These are phyloP conservation scores for Kluyveromyces siamensis DNA, from an alignment of 805 yeast genomes.

Conservation along the genomic window DNA sequence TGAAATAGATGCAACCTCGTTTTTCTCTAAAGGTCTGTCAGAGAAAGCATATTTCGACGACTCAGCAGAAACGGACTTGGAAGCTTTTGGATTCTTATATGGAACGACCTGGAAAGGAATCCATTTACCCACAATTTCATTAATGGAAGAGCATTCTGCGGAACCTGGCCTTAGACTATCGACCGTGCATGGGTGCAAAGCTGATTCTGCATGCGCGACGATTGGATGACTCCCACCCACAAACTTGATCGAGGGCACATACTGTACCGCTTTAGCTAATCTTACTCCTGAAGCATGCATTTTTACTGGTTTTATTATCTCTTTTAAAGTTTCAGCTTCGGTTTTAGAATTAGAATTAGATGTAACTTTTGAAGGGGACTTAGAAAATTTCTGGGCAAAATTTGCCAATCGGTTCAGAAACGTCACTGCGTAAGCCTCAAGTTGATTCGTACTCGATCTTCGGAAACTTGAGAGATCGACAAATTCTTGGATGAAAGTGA, in stretches of 20 bases:
- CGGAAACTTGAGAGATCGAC: neutral
- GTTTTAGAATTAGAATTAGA: neutral
- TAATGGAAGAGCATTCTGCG: conserved; percentile 16
- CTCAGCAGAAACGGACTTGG: conserved; percentile 37
- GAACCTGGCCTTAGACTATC: conserved; percentile 24
- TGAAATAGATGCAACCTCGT: conserved; percentile 43
- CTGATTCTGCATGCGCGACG: conserved; percentile 28
- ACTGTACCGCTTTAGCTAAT: conserved; percentile 17
- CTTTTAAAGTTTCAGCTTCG: neutral
- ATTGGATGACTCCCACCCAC: conserved; percentile 69
- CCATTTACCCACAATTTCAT: conserved; percentile 20
- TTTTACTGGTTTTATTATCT: conserved; percentile 1
- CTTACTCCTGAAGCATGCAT: conserved; percentile 27
- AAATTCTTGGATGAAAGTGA: neutral
- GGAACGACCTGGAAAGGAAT: conserved; percentile 35
- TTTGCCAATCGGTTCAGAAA: conserved; percentile 1
- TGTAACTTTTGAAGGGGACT: neutral
- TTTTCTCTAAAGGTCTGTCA: conserved; percentile 31
- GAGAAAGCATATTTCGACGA: conserved; percentile 14
- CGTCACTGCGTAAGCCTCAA: neutral
- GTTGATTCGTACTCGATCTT: neutral
- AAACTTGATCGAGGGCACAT: conserved; percentile 73
- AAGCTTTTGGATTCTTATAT: conserved; percentile 33
- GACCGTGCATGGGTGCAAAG: conserved; percentile 22
- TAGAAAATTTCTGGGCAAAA: conserved; percentile 1